A percentile compares a stretch with the other conserved stretches of the same genome.
Conservation (phyloP, 345 rosid species). For the Citrus medica region DNA sequence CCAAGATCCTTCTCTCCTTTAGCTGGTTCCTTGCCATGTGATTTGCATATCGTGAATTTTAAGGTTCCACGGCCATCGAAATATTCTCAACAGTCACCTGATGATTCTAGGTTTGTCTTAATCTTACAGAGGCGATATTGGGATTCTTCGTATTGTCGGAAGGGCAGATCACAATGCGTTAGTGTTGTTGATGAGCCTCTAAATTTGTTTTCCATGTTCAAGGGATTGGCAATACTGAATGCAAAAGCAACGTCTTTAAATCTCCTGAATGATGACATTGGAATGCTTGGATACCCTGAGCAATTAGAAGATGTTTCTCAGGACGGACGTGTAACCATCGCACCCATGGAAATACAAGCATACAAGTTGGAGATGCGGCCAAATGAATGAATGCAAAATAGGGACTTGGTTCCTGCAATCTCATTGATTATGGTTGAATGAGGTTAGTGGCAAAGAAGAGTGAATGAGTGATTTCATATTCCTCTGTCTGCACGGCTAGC, state of each 20-base stretch:
- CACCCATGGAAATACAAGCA: constrained; percentile 96
- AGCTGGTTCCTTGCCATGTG: constrained; percentile 74
- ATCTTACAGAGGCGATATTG: constrained; percentile 67
- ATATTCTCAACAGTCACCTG: constrained; percentile 52
- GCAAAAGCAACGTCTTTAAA: constrained; percentile 79
- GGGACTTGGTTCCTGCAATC: neutral
- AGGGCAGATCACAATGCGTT: constrained; percentile 57
- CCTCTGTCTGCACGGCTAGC: neutral
- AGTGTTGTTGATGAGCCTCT: constrained; percentile 62
- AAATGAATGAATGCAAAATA: constrained; percentile 20
- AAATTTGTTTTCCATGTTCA: constrained; percentile 67
- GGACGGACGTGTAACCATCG: constrained; percentile 59
- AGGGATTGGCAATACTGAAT: constrained; percentile 57
- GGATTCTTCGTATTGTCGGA: constrained; percentile 74
- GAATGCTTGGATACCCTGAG: constrained; percentile 68
- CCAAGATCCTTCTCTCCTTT: constrained; percentile 65
- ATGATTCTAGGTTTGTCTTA: constrained; percentile 58
- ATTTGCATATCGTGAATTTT: constrained; percentile 79
- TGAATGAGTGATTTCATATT: neutral
- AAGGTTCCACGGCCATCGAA: constrained; percentile 81
- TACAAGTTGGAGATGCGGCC: constrained; percentile 84
- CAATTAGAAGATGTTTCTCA: constrained; percentile 48
- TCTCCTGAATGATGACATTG: constrained; percentile 80
- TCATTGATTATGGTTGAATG: constrained; percentile 5
- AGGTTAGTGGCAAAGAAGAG: constrained; percentile 2